Base-by-base conservation (phyloP, 78 protist genomes). In the Chrysochromulina parva region DNA sequence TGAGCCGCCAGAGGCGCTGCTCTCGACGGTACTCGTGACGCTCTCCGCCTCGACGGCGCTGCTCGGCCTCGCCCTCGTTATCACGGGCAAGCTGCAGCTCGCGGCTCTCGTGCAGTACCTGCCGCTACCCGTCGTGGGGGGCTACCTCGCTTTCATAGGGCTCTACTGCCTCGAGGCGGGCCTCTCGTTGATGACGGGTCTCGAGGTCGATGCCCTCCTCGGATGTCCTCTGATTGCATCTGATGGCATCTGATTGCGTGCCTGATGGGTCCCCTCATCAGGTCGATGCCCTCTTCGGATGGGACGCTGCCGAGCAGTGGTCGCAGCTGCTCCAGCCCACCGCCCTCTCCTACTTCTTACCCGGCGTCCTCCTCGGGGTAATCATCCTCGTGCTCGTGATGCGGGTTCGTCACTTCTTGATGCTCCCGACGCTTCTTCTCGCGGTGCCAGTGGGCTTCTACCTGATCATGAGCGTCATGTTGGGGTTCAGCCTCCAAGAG, bases 161-260 rank as follows among this genome's bases (percentile, higher is more conserved):
- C 59, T 78, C 60, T 78, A 53, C 85, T 78, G 85, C 85, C n/a
- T 78, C 59, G 85, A 78, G 85, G 85, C 85, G 16, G 85, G 85
- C 13, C 59, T 78, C 38, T 16, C 60, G 38, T 20, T 78, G 47
- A 78, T 78, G 85, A 17, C 62, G 3, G 85, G 85, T 58, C 62
- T 58, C 62, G 22, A 58, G 22, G 22, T 58, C 62, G 6, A 6
- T 11, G 6, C 62, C 6, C 11, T 58, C 62, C 22, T 11, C 62
- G 6, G 6, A 6, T 11, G 22, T 58, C 62, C 62, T 58, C 62
- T n/a, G n/a, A n/a, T n/a, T n/a, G n/a, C n/a, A n/a, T n/a, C n/a
- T n/a, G n/a, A n/a, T n/a, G n/a, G n/a, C n/a, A n/a, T n/a, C n/a
- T n/a, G n/a, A n/a, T n/a, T n/a, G n/a, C n/a, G n/a, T n/a, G n/a